Base-by-base conservation (phyloP, 495 filamentous ascomycete species). In the Aspergillus hancockii region DNA sequence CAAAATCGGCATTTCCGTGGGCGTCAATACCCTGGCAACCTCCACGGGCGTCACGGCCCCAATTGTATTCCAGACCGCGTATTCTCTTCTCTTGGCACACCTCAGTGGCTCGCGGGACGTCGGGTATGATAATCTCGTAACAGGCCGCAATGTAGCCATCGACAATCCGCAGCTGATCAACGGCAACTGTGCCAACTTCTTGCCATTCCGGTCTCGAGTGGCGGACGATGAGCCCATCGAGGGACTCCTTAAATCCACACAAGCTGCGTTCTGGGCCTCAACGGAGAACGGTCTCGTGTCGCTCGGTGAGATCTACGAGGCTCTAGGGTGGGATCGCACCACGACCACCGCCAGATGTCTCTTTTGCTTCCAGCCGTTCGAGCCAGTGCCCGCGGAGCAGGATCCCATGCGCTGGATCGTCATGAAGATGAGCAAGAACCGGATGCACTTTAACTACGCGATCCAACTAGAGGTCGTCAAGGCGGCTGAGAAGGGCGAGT, bases 41-140 rank as follows among this genome's bases (percentile, higher is more conserved):
- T 25, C 18, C 47, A 2, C 1, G 4, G 47, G 47, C 22, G 47
- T 50, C 19, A 50, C 47, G 7, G 47, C 13, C 2, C 22, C 47
- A 19, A 50, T 50, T 8, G 47, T 50, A 16, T 50, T 50, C 47
- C 47, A 50, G 25, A 50, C 47, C 19, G 47, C 47, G n/a, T 50
- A 22, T 13, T 22, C 47, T 4, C 47, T 50, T 8, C 22, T 50
- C 19, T 21, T 50, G n/a, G 22, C 19, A 1, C 47, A 14, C 22
- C 47, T 50, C 22, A 23, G 19, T 13, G n/a, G n/a, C 8, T 9
- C 5, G 6, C 18, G 9, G 12, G 22, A 22, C 8, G 47, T 50
- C 19, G 25, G 3, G 12, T 50, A 50, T 28, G 47, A 50, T 13
- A 50, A 50, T 21, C 47, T 50, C 18, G 25, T 50, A 16, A 50